phyloP scores from a whole-genome alignment of 805 yeast genomes.

The Nakazawaea molendinolei region DNA sequence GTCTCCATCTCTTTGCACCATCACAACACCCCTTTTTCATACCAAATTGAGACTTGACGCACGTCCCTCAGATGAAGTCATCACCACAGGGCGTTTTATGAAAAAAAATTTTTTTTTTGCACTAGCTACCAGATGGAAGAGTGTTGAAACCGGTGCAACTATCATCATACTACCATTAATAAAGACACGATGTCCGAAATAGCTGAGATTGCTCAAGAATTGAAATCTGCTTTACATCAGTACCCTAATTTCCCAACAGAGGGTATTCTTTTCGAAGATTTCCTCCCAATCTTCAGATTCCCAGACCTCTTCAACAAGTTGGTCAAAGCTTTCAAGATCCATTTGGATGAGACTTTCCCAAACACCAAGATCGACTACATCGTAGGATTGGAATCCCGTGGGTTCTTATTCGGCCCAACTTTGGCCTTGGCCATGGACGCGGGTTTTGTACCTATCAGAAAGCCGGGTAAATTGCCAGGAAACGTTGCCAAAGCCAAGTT shows the following conservation, averaged over 20 bases:
- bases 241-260: constrained; percentile 92
- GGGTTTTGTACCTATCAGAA: constrained; percentile 93
- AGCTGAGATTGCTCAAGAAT: constrained; percentile 32
- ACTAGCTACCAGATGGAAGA: too few species aligned
- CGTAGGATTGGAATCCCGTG: constrained; percentile 95
- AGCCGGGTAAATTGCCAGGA: constrained; percentile 94
- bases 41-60: too few species aligned
- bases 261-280: constrained; percentile 94
- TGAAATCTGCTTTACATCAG: constrained; percentile 54
- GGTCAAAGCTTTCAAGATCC: constrained; percentile 72
- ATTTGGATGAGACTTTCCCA: constrained; percentile 50
- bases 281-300: constrained; percentile 84
- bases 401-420: constrained; percentile 94
- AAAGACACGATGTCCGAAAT: constrained; percentile 18
- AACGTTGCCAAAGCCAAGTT: constrained; percentile 63
- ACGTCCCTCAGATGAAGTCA: too few species aligned
- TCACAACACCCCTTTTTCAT: too few species aligned
- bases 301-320: constrained; percentile 79
- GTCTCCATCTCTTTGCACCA: too few species aligned
- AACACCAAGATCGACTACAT: constrained; percentile 72
- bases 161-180: too few species aligned
- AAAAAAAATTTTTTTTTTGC: too few species aligned
- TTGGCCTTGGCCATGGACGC: constrained; percentile 84
- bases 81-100: too few species aligned
- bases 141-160: too few species aligned